These are phyloP conservation scores for Paracoccidioides lutzii DNA, from an alignment of 2,329 filamentous ascomycete species.

Conservation along the genomic window DNA sequence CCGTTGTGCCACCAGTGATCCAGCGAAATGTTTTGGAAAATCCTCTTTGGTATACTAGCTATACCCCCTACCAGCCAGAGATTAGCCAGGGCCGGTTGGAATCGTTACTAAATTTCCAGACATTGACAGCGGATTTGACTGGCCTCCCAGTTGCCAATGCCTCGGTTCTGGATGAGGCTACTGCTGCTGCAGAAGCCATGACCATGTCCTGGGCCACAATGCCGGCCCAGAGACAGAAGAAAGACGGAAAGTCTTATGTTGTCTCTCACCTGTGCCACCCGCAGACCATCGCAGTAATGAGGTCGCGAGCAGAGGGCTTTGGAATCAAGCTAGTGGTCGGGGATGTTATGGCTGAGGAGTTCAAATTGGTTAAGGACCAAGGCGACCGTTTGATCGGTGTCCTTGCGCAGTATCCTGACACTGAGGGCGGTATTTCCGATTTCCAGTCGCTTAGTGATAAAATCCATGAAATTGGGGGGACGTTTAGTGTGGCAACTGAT, in stretches of 20 bases:
- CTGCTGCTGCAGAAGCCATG: constrained; percentile 90
- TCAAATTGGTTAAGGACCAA: constrained; percentile 55
- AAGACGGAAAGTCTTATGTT: constrained; percentile 64
- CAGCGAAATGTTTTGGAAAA: constrained; percentile 86
- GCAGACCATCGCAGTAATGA: constrained; percentile 72
- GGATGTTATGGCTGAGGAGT: constrained; percentile 55
- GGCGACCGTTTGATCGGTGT: constrained; percentile 78
- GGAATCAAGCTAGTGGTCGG: constrained; percentile 64
- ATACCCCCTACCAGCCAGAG: constrained; percentile 93
- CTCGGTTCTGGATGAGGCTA: constrained; percentile 79
- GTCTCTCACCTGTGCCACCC: constrained; percentile 74
- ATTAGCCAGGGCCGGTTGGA: constrained; percentile 91
- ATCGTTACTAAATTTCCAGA: constrained; percentile 91
- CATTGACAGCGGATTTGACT: constrained; percentile 77
- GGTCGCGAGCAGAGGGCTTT: constrained; percentile 80
- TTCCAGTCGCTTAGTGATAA: constrained; percentile 61
- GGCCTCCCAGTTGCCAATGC: constrained; percentile 81
- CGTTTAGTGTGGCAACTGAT: constrained; percentile 81
- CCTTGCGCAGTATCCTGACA: constrained; percentile 90
- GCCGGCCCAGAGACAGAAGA: constrained; percentile 57
- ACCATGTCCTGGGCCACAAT: constrained; percentile 74
- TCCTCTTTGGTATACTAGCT: constrained; percentile 95
- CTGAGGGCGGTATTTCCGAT: constrained; percentile 64
- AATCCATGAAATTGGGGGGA: constrained; percentile 63
- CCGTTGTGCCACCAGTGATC: constrained; percentile 78